Conservation (phyloP, 208 protist species). For the Porcisia deanei region DNA sequence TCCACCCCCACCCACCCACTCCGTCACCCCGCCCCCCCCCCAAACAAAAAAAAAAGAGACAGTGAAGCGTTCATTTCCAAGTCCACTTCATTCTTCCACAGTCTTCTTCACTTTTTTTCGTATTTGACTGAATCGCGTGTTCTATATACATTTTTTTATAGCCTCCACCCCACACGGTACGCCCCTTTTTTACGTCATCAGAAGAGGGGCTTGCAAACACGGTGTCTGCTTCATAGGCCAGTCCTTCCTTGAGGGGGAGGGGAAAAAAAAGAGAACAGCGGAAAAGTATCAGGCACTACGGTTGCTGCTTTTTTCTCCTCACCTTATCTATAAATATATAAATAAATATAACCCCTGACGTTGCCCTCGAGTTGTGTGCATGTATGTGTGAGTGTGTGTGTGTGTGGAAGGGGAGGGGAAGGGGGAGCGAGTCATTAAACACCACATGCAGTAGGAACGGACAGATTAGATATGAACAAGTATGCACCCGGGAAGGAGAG, state of each 20-base stretch:
- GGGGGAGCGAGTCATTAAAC: too few relatives aligned
- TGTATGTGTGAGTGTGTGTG: neutral
- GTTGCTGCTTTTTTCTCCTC: neutral
- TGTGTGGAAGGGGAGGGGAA: too few relatives aligned
- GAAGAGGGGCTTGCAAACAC: neutral
- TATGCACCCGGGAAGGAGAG: neutral
- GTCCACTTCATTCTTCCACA: neutral
- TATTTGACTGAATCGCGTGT: neutral
- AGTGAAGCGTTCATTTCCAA: neutral
- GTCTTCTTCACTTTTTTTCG: neutral
- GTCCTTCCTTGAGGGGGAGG: neutral
- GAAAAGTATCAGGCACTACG: neutral
- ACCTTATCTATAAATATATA: neutral
- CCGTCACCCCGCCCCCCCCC: too few relatives aligned
- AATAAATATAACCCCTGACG: neutral
- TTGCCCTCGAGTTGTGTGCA: neutral
- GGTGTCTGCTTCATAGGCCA: neutral
- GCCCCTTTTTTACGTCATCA: neutral
- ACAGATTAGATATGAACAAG: neutral
- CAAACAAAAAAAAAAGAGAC: neutral
- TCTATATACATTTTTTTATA: constrained; percentile 8
- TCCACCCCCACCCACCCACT: neutral
- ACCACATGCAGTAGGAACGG: neutral
- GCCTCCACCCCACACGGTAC: neutral
- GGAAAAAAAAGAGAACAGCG: neutral